These are phyloP conservation scores for Candida sp. DNA, from an alignment of 1,139 yeast species.

Conservation along the genomic window DNA sequence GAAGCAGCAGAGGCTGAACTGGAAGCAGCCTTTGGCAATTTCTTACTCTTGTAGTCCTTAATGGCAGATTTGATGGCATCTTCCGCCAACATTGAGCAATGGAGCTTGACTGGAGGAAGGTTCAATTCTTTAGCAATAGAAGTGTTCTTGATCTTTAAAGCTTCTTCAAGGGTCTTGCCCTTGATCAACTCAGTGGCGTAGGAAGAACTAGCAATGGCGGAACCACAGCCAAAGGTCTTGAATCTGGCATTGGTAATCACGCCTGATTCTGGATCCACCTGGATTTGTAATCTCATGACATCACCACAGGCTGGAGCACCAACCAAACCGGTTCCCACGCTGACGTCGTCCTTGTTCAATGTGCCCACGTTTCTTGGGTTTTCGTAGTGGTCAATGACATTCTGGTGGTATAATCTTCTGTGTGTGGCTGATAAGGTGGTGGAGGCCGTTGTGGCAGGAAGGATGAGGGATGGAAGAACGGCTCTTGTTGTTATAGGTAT, in stretches of 20 bases:
- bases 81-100: conserved; percentile 98
- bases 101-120: conserved; percentile 96
- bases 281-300: conserved; percentile 96
- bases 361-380: conserved; percentile 98
- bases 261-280: conserved; percentile 90
- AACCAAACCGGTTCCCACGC: conserved; percentile 97
- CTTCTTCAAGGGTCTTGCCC: conserved; percentile 95
- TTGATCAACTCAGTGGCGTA: conserved; percentile 95
- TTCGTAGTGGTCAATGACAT: conserved; percentile 90
- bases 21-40: conserved; percentile 21
- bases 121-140: conserved; percentile 92
- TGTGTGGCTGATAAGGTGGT: conserved; percentile 8
- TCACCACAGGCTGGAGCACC: conserved; percentile 99
- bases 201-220: conserved; percentile 95
- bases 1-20: too few species aligned
- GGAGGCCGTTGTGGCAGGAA: not conserved
- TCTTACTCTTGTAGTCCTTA: conserved; percentile 89
- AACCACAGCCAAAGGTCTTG: conserved; percentile 98
- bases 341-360: conserved; percentile 71
- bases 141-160: conserved; percentile 87
- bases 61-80: conserved; percentile 98
- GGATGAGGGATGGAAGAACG: not conserved
- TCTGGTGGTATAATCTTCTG: conserved; percentile 62
- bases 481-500: not conserved
- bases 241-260: conserved; percentile 93